Base-by-base conservation (phyloP, 2,329 filamentous ascomycete genomes). In the Periconia sp. region DNA sequence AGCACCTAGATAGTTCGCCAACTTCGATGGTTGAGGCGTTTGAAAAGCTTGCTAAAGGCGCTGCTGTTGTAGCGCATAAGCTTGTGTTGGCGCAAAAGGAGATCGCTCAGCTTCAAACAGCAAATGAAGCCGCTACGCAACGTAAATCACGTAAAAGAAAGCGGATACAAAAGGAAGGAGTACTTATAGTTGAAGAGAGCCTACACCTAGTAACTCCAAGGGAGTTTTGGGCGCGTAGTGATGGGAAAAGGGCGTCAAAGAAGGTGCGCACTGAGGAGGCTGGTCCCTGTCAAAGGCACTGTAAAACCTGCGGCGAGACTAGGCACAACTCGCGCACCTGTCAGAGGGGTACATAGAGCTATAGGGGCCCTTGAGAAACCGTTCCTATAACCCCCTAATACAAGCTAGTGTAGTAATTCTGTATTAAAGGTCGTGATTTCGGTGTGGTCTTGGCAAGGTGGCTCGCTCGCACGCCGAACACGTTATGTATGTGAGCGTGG, bases 1-100 rank as follows among this genome's bases (percentile, higher is more conserved):
- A 8, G 27, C 44, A 56, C 49, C 1, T 45, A 55, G 35, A 57
- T 58, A 55, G 52, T 43, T 58, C n/a, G 23, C 52, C 37, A 44
- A 58, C 49, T 30, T 48, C 37, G 15, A 55, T 55, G 19, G 46
- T 50, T 50, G 18, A 50, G 33, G 46, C 49, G 14, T 46, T 56
- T 54, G 20, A 53, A 17, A 49, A 52, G 45, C n/a, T 56, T 14
- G 19, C 43, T 19, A 52, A 57, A 37, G 45, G 52, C 13, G 51
- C 48, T 41, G 50, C 31, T 20, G 33, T 49, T 19, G 47, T 54
- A 5, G 41, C 47, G 52, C 44, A 54, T 40, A 45, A 45, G 42
- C 33, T 47, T 20, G 52, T 42, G 35, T 49, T 56, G 41, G 42
- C 47, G 43, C 31, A 48, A 31, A 44, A 50, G 47, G 30, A 53